Conservation (phyloP, 2,329 filamentous ascomycete genomes). For the Talaromyces islandicus region DNA sequence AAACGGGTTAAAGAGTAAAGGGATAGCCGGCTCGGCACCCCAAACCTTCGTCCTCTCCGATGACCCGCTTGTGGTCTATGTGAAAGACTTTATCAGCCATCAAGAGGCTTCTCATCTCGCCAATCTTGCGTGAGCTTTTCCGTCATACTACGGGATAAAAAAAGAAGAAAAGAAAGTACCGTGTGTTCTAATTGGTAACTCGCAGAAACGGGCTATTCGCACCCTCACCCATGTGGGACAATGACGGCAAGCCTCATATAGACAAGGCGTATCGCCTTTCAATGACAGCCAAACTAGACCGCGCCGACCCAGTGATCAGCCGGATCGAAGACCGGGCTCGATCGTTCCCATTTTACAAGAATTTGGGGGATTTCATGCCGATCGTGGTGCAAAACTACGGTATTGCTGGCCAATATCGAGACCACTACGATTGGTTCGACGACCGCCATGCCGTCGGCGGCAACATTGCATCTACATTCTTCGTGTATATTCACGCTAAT, state of each 20-base stretch:
- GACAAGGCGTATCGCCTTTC: slow-evolving; percentile 26
- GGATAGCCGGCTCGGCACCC: not conserved
- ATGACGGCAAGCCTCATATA: slow-evolving; percentile 9
- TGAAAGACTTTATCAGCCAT: slow-evolving; percentile 46
- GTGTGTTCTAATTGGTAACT: slow-evolving; percentile 6
- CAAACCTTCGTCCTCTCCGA: slow-evolving; percentile 26
- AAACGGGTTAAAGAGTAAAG: not conserved
- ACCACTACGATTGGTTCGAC: slow-evolving; percentile 50
- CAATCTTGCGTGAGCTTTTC: slow-evolving; percentile 43
- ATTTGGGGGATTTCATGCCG: slow-evolving; percentile 36
- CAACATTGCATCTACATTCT: slow-evolving; percentile 44
- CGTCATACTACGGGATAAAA: too few species aligned
- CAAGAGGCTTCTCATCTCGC: slow-evolving; percentile 45
- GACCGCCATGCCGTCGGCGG: slow-evolving; percentile 36
- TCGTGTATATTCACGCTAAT: slow-evolving; percentile 42
- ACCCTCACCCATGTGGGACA: slow-evolving; percentile 26
- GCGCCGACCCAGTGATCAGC: slow-evolving; percentile 34
- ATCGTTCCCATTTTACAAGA: slow-evolving; percentile 33
- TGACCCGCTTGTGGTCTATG: slow-evolving; percentile 49
- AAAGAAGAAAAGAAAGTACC: too few species aligned
- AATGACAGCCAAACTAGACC: slow-evolving; percentile 9
- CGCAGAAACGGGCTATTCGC: slow-evolving; percentile 39
- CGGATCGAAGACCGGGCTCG: slow-evolving; percentile 46
- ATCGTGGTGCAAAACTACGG: slow-evolving; percentile 46
- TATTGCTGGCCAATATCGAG: slow-evolving; percentile 42